phyloP scores from a whole-genome alignment of 2,329 filamentous ascomycete genomes.

The Monosporascus sp. region DNA sequence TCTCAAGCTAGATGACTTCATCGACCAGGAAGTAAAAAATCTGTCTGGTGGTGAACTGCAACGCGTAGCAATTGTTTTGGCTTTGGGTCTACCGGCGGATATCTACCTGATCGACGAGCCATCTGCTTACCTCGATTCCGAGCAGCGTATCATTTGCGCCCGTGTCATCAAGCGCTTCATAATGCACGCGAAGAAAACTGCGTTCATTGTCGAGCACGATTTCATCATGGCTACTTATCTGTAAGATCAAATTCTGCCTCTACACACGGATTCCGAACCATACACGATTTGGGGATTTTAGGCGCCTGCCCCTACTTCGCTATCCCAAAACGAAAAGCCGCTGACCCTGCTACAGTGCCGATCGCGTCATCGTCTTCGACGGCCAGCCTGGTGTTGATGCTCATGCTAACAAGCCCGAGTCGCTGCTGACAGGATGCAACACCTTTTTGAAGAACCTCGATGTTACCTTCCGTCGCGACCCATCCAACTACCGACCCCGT shows the following conservation, averaged over 20 bases:
- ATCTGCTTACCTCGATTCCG: slow-evolving; percentile 94
- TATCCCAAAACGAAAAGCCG: not conserved
- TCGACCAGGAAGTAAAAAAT: slow-evolving; percentile 99
- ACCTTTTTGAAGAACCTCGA: slow-evolving; percentile 93
- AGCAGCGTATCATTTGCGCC: slow-evolving; percentile 96
- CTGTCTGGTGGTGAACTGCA: slow-evolving; percentile 98
- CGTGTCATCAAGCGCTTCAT: slow-evolving; percentile 99
- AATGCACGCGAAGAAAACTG: slow-evolving; percentile 99
- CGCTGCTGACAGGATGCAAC: slow-evolving; percentile 92
- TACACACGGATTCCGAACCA: not conserved
- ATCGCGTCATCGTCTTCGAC: slow-evolving; percentile 98
- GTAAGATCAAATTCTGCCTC: not conserved
- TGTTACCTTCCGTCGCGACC: slow-evolving; percentile 97
- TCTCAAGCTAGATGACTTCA: slow-evolving; percentile 98
- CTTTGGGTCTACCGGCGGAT: slow-evolving; percentile 92
- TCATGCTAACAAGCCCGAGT: slow-evolving; percentile 85
- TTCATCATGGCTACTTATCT: slow-evolving; percentile 84
- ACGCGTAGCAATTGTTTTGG: slow-evolving; percentile 94
- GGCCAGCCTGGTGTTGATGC: slow-evolving; percentile 85
- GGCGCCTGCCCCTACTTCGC: too few relatives aligned
- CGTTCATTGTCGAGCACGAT: slow-evolving; percentile 99
- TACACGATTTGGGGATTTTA: too few relatives aligned
- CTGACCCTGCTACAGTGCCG: slow-evolving; percentile 51
- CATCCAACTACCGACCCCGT: slow-evolving; percentile 89
- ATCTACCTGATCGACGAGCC: slow-evolving; percentile 99